Evolutionary conservation across 371 early-diverging fungal species (phyloP), one percentile per base, ranked within the genome.

Genomic region (Enteropsectra breve): DNA sequence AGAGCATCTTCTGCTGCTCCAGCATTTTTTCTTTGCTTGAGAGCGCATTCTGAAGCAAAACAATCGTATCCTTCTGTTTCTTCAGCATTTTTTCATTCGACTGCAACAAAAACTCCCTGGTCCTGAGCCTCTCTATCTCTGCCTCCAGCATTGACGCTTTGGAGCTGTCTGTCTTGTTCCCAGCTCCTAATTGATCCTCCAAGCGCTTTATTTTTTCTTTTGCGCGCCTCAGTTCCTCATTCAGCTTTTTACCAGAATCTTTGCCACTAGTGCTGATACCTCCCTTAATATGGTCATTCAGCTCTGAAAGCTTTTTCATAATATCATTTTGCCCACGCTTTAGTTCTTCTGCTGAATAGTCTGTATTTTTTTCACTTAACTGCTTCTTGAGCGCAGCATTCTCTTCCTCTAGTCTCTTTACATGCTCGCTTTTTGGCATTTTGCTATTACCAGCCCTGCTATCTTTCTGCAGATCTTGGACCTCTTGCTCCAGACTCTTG

Each of bases 41-140:
- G 18, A 60, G 4, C 4, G 55, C 8, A 32, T 60, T 52, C 33
- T 60, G 8, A 4, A 60, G 23, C 11, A 60, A 52, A 8, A 32
- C 45, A 53, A 60, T 60, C 5, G 11, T 60, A 28, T 60, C 60
- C 60, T 53, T 43, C 30, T 60, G 60, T 36, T 40, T 23, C 28
- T 56, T 40, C 15, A 49, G n/a, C 13, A 43, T 49, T 23, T 29
- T 52, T 36, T 48, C 49, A 34, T 32, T 6, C 13, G 13, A 59
- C 43, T 61, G 45, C 11, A 34, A 11, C 13, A 18, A 11, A 63
- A 21, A 1, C 32, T 56, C 34, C 5, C 28, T 34, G 8, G 56
- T 8, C 43, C 28, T 56, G 24, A 8, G 23, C 24, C 5, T 28
- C 56, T 56, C 28, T 8, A 56, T 34, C 28, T 56, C 56, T 6